phyloP scores from a whole-genome alignment of 208 protist genomes.

The Wallacemonas sp. region DNA sequence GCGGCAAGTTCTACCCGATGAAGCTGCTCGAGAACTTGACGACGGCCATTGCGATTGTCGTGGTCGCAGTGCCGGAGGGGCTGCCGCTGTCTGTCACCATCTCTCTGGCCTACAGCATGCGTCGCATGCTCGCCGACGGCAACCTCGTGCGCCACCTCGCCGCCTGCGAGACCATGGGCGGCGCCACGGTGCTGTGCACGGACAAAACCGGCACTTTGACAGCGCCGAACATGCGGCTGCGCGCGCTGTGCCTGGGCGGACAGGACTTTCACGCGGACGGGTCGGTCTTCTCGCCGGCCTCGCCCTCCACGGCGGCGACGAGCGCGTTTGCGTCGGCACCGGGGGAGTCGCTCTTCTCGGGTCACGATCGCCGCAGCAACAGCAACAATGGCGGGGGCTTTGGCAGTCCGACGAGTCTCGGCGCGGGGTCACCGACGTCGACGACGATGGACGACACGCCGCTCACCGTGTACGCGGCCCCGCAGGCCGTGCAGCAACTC shows the following conservation, averaged over 20 bases:
- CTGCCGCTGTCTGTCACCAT: slow-evolving; percentile 98
- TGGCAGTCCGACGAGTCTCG: background rate
- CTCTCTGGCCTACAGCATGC: slow-evolving; percentile 96
- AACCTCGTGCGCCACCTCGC: slow-evolving; percentile 95
- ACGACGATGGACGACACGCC: slow-evolving; percentile 6
- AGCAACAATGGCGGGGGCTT: too few species aligned
- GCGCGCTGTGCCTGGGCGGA: slow-evolving; percentile 49
- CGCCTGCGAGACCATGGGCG: slow-evolving; percentile 97
- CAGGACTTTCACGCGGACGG: slow-evolving; percentile 22
- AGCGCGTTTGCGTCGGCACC: slow-evolving; percentile 3
- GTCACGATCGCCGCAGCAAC: too few species aligned
- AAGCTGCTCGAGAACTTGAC: slow-evolving; percentile 91
- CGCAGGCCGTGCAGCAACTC: slow-evolving; percentile 38
- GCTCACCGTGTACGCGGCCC: slow-evolving; percentile 27
- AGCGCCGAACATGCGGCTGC: slow-evolving; percentile 89
- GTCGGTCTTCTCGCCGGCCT: background rate
- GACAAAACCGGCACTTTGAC: slow-evolving; percentile 97
- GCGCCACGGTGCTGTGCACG: slow-evolving; percentile 92
- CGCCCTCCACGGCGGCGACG: background rate
- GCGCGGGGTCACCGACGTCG: background rate
- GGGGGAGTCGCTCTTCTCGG: too few species aligned
- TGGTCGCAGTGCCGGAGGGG: slow-evolving; percentile 98
- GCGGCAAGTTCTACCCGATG: slow-evolving; percentile 51
- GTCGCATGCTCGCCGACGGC: slow-evolving; percentile 94
- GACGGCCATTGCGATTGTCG: slow-evolving; percentile 95